Conservation (phyloP, 768 basidiomycete genomes). For the Amanita brunnescens region DNA sequence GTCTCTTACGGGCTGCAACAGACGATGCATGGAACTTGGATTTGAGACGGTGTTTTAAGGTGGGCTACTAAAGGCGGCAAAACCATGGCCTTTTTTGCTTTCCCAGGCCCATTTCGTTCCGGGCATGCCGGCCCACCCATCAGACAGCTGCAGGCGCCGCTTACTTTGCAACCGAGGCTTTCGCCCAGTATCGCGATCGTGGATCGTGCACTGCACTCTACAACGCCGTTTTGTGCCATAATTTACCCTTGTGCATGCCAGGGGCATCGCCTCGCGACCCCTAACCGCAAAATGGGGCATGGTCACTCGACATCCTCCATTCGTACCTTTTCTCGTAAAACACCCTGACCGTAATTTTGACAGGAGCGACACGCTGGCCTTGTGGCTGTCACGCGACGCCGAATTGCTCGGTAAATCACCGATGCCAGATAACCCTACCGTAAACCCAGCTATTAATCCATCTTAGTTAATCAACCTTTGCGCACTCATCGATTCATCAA, state of each 20-base stretch:
- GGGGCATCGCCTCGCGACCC: not conserved
- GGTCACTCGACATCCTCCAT: not conserved
- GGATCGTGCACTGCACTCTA: not conserved
- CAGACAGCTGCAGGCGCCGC: not conserved
- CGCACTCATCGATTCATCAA: not conserved
- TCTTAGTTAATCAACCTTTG: not conserved
- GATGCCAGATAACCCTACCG: no score
- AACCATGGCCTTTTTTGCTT: slow-evolving; percentile 6
- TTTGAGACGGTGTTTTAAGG: slow-evolving; percentile 6
- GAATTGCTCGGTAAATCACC: no score
- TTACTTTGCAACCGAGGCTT: not conserved
- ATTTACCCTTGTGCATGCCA: not conserved
- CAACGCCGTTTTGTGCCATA: not conserved
- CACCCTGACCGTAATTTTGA: not conserved
- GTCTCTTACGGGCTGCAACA: slow-evolving; percentile 4
- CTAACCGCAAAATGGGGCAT: not conserved
- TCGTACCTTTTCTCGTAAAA: not conserved
- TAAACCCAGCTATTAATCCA: not conserved
- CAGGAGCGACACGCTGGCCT: not conserved
- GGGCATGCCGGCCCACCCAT: slow-evolving; percentile 2
- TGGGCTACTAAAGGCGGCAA: slow-evolving; percentile 5
- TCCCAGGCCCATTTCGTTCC: slow-evolving; percentile 7
- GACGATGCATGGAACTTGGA: slow-evolving; percentile 16
- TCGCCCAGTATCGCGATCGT: not conserved
- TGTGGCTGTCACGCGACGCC: not conserved